These are phyloP conservation scores for Trametes polyzona DNA, from an alignment of 1,284 basidiomycete genomes.

Conservation along the genomic window DNA sequence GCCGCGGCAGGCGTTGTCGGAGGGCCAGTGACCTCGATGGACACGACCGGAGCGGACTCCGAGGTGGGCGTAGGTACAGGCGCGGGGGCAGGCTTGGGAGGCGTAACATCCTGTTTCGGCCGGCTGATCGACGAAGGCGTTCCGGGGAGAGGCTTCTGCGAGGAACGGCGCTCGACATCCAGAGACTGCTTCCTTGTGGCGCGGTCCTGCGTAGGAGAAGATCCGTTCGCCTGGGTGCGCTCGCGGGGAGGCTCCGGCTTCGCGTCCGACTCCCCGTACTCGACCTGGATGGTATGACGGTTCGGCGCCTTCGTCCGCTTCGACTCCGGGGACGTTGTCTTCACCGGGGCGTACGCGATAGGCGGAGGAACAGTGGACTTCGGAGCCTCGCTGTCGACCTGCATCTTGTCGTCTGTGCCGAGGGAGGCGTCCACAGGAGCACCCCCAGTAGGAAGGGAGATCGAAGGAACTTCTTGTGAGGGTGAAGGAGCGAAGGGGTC, in stretches of 20 bases:
- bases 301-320: slow-evolving; percentile 51
- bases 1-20: slow-evolving; percentile 42
- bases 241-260: slow-evolving; percentile 31
- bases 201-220: slow-evolving; percentile 17
- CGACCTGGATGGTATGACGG: slow-evolving; percentile 91
- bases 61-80: slow-evolving; percentile 2
- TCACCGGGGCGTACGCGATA: slow-evolving; percentile 34
- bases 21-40: slow-evolving; percentile 54
- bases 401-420: slow-evolving; percentile 18
- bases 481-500: slow-evolving; percentile 53
- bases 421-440: slow-evolving; percentile 12
- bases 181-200: slow-evolving; percentile 37
- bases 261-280: slow-evolving; percentile 63
- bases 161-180: slow-evolving; percentile 35
- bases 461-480: slow-evolving; percentile 31
- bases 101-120: slow-evolving; percentile 22
- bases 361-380: slow-evolving; percentile 23
- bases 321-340: slow-evolving; percentile 38
- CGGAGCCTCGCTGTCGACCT: slow-evolving; percentile 18
- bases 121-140: slow-evolving; percentile 30
- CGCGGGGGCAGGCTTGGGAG: slow-evolving; percentile 1
- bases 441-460: slow-evolving; percentile 16
- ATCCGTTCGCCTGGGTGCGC: slow-evolving; percentile 29
- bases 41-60: slow-evolving; percentile 39
- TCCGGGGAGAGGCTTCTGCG: slow-evolving; percentile 38